Evolutionary conservation across 352 stramenopile genomes (phyloP).

Genomic region (Phytophthora aleatoria): DNA sequence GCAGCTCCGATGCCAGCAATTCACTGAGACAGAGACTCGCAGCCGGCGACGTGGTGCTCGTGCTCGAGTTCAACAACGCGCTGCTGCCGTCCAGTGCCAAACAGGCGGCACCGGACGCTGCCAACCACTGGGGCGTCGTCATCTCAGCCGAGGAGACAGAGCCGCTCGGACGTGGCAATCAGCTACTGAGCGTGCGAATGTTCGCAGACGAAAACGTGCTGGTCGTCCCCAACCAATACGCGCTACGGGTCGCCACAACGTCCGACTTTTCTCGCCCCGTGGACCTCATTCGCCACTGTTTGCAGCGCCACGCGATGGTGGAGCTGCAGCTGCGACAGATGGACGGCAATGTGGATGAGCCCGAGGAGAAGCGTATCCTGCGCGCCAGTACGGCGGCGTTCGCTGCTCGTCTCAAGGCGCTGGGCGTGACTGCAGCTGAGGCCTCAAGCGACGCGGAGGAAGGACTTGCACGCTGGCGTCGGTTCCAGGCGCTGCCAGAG

Average conservation of each 20-base stretch:
- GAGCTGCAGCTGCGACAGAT: constrained; percentile 50
- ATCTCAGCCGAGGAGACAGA: constrained; percentile 50
- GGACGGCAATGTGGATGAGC: constrained; percentile 25
- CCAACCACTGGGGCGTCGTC: constrained; percentile 71
- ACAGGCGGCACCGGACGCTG: constrained; percentile 35
- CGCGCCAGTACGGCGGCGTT: constrained; percentile 31
- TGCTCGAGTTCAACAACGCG: constrained; percentile 71
- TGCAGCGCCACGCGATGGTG: constrained; percentile 60
- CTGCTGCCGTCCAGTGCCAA: constrained; percentile 50
- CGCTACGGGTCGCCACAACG: constrained; percentile 44
- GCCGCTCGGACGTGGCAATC: constrained; percentile 45
- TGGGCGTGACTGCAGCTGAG: constrained; percentile 27
- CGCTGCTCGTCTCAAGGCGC: constrained; percentile 29
- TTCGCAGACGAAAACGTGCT: constrained; percentile 67
- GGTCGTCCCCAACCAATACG: constrained; percentile 60
- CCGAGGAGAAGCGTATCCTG: constrained; percentile 26
- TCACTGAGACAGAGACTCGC: constrained; percentile 39
- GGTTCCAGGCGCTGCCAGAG: constrained; percentile 27
- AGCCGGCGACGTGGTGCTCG: constrained; percentile 63
- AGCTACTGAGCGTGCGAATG: constrained; percentile 59
- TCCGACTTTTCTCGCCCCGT: constrained; percentile 46
- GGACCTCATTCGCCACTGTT: constrained; percentile 49
- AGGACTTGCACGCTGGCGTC: constrained; percentile 36
- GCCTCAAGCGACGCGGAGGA: constrained; percentile 26
- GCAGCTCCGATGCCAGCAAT: constrained; percentile 37